Percentiles rank a stretch among this genome's conserved stretches.
Evolutionary conservation across 2,329 filamentous ascomycete genomes (phyloP).

Genomic region (Juglanconis juglandina): DNA sequence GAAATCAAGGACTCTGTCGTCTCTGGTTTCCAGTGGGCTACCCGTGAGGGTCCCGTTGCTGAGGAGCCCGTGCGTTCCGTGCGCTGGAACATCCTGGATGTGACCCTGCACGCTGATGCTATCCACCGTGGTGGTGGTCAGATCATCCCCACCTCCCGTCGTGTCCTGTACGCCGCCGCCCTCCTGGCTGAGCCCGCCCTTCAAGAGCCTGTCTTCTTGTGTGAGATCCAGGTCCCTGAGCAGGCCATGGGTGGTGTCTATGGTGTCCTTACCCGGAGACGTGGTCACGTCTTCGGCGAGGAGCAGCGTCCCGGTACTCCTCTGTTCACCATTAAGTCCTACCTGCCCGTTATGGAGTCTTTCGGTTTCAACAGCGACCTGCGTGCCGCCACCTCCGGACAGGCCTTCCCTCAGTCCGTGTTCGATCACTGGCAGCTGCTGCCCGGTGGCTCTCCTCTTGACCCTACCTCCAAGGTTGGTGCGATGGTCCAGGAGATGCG

Average conservation of each 20-base stretch:
- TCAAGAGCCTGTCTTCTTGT: conserved; percentile 96
- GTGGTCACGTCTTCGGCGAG: conserved; percentile 99
- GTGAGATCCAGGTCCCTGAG: conserved; percentile 99
- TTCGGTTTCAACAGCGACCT: conserved; percentile 95
- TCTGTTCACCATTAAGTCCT: conserved; percentile 82
- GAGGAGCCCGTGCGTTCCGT: conserved; percentile 97
- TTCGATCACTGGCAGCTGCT: conserved; percentile 99
- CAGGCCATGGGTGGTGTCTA: conserved; percentile 99
- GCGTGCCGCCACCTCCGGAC: conserved; percentile 85
- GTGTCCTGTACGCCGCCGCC: conserved; percentile 90
- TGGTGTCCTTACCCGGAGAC: conserved; percentile 92
- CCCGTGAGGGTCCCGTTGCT: conserved; percentile 92
- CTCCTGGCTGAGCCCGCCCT: conserved; percentile 89
- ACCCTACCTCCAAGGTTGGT: conserved; percentile 77
- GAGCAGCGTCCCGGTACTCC: conserved; percentile 98
- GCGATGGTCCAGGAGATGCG: conserved; percentile 83
- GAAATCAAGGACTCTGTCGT: conserved; percentile 99
- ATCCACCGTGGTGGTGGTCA: conserved; percentile 99
- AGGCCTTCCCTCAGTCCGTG: conserved; percentile 98
- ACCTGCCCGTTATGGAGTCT: conserved; percentile 39
- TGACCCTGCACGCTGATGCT: conserved; percentile 98
- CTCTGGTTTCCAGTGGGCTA: conserved; percentile 99
- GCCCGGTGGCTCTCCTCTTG: conserved; percentile 88
- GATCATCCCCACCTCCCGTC: conserved; percentile 95
- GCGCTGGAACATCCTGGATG: conserved; percentile 99